A percentile compares a stretch with the other conserved stretches of the same genome.
phyloP scores from a whole-genome alignment of 116 monocot genomes.

The Posidonia oceanica region DNA sequence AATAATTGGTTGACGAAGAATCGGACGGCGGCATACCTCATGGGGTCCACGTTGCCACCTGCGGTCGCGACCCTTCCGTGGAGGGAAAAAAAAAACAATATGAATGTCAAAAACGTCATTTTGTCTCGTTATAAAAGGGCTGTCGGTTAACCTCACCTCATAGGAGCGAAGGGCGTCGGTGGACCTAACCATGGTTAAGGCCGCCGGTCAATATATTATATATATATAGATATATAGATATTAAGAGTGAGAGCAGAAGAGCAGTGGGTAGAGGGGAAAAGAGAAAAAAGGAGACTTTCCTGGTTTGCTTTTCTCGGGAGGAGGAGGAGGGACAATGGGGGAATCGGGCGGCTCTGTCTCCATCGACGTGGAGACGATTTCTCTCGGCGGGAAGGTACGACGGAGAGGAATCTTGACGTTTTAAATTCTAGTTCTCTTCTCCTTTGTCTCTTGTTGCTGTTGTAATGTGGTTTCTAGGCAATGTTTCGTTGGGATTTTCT shows the following conservation, averaged over 20 bases:
- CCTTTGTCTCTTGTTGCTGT: too few species aligned
- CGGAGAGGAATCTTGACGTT: not conserved
- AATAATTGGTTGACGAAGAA: too few species aligned
- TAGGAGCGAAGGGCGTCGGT: not conserved
- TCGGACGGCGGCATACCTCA: too few species aligned
- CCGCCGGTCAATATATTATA: not conserved
- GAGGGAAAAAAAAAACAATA: too few species aligned
- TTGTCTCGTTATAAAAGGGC: not conserved
- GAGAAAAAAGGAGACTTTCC: not conserved
- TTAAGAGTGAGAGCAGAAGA: not conserved
- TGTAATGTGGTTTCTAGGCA: too few species aligned
- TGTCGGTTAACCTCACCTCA: not conserved
- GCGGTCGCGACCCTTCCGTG: too few species aligned
- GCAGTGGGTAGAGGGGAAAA: not conserved
- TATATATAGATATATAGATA: too few species aligned
- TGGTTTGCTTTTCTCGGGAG: not conserved
- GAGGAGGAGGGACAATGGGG: slow-evolving; percentile 21
- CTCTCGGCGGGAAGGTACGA: slow-evolving; percentile 49
- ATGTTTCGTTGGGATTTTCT: too few species aligned
- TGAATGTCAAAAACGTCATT: not conserved
- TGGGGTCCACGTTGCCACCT: too few species aligned
- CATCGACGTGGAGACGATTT: slow-evolving; percentile 46
- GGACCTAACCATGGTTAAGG: slow-evolving; percentile 5
- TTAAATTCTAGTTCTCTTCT: too few species aligned
- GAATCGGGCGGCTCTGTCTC: slow-evolving; percentile 53